These are phyloP conservation scores for Elsinoe fawcettii DNA, from an alignment of 2,329 filamentous ascomycete species.

Conservation along the genomic window DNA sequence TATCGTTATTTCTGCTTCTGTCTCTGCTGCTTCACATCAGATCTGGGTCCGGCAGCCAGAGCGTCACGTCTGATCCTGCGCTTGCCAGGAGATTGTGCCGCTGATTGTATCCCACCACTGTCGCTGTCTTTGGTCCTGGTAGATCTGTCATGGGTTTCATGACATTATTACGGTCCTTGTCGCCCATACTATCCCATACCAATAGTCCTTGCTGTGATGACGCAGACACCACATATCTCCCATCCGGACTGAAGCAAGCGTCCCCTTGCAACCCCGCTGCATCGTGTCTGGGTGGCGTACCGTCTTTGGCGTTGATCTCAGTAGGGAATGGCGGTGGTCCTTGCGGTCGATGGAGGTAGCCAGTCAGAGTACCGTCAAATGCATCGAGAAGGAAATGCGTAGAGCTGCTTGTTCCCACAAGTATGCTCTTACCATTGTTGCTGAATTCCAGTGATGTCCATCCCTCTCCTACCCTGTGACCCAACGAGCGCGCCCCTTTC, in stretches of 20 bases:
- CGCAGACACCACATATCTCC: slow-evolving; percentile 81
- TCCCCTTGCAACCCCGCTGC: slow-evolving; percentile 52
- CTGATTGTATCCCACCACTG: slow-evolving; percentile 80
- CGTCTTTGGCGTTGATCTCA: slow-evolving; percentile 15
- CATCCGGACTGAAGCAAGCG: slow-evolving; percentile 82
- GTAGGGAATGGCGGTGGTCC: slow-evolving; percentile 19
- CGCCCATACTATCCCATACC: slow-evolving; percentile 72
- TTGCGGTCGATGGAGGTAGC: slow-evolving; percentile 28
- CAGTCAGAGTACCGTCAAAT: slow-evolving; percentile 64
- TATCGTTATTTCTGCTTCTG: not conserved
- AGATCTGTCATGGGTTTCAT: slow-evolving; percentile 57
- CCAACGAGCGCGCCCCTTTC: slow-evolving; percentile 40
- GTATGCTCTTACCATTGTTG: slow-evolving; percentile 83
- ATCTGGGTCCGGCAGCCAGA: slow-evolving; percentile 43
- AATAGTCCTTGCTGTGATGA: slow-evolving; percentile 61
- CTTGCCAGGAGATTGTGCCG: slow-evolving; percentile 86
- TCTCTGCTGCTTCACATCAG: slow-evolving; percentile 13
- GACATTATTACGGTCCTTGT: slow-evolving; percentile 48
- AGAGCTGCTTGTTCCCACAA: slow-evolving; percentile 73
- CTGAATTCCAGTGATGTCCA: slow-evolving; percentile 95
- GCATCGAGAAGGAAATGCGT: slow-evolving; percentile 93
- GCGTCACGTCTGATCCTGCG: slow-evolving; percentile 66
- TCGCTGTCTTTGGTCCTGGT: slow-evolving; percentile 57
- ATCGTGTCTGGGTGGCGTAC: slow-evolving; percentile 16
- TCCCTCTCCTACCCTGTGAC: slow-evolving; percentile 44